Conservation (phyloP, 2,329 filamentous ascomycete genomes). For the Sporothrix brasiliensis region DNA sequence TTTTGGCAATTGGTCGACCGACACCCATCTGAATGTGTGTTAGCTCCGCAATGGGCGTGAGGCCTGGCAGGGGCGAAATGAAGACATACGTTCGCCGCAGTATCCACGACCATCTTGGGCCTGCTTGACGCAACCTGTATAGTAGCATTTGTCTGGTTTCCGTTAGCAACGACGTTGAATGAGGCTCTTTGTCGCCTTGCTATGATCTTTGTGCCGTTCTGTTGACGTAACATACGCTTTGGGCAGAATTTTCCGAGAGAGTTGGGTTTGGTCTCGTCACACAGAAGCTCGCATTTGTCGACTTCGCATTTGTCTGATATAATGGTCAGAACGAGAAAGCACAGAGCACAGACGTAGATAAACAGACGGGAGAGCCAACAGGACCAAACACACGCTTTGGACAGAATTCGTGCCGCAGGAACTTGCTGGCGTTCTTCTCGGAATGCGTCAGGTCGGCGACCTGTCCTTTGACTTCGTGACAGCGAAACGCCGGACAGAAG, state of each 20-base stretch:
- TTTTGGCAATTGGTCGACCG: slow-evolving; percentile 1
- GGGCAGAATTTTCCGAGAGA: slow-evolving; percentile 20
- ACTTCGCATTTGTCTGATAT: slow-evolving; percentile 24
- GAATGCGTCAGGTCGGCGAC: neutral
- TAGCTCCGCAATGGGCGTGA: neutral
- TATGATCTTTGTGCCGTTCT: neutral
- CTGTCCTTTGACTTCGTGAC: slow-evolving; percentile 27
- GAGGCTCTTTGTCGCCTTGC: neutral
- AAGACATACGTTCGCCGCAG: slow-evolving; percentile 26
- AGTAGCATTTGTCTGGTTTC: slow-evolving; percentile 30
- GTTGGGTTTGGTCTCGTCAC: slow-evolving; percentile 13
- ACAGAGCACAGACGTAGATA: too few species aligned
- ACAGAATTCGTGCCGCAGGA: slow-evolving; percentile 33
- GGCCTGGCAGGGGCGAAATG: too few species aligned
- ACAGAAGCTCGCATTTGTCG: slow-evolving; percentile 19
- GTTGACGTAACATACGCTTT: slow-evolving; percentile 15
- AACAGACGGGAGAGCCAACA: neutral
- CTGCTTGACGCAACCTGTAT: slow-evolving; percentile 22
- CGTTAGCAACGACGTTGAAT: neutral
- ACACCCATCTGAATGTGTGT: slow-evolving; percentile 29
- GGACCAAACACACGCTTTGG: slow-evolving; percentile 14
- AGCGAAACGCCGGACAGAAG: slow-evolving; percentile 7
- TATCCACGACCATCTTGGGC: slow-evolving; percentile 2
- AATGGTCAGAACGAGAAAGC: neutral
- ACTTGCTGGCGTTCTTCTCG: slow-evolving; percentile 16